Conservation (phyloP, 2,329 filamentous ascomycete genomes). For the Blastomyces emzantsi region DNA sequence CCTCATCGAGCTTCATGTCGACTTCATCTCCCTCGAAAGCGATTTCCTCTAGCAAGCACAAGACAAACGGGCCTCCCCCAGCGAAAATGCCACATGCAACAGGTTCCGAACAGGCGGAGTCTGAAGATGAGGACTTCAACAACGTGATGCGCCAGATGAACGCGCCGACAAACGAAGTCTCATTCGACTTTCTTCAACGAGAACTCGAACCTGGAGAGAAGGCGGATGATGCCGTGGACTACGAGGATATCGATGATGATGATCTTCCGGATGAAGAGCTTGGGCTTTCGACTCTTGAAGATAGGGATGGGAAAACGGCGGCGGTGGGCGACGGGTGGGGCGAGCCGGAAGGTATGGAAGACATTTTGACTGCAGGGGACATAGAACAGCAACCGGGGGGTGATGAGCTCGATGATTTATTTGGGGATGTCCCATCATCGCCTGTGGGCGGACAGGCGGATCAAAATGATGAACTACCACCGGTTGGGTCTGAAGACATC, state of each 20-base stretch:
- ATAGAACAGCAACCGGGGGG: conserved; percentile 15
- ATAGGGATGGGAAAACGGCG: conserved; percentile 29
- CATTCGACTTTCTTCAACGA: conserved; percentile 34
- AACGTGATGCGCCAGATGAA: conserved; percentile 37
- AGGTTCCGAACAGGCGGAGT: conserved; percentile 20
- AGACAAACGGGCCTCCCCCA: not conserved
- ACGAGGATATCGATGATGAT: conserved; percentile 83
- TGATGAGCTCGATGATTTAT: conserved; percentile 41
- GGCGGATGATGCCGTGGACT: conserved; percentile 86
- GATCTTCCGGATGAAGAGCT: conserved; percentile 68
- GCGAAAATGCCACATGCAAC: conserved; percentile 35
- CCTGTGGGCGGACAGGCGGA: conserved; percentile 26
- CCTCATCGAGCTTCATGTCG: conserved; percentile 2
- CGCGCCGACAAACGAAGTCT: conserved; percentile 27
- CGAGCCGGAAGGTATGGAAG: conserved; percentile 15
- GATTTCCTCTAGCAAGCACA: conserved; percentile 7
- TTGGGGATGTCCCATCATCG: conserved; percentile 37
- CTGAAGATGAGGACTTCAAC: conserved; percentile 33
- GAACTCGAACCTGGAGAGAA: conserved; percentile 55
- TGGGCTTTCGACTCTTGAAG: conserved; percentile 20
- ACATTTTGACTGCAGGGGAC: conserved; percentile 6
- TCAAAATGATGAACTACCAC: conserved; percentile 12
- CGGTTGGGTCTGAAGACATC: not conserved
- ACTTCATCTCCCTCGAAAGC: not conserved
- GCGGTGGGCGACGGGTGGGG: conserved; percentile 9